phyloP scores from a whole-genome alignment of 1,284 basidiomycete genomes.

The Ceratobasidium sp. region DNA sequence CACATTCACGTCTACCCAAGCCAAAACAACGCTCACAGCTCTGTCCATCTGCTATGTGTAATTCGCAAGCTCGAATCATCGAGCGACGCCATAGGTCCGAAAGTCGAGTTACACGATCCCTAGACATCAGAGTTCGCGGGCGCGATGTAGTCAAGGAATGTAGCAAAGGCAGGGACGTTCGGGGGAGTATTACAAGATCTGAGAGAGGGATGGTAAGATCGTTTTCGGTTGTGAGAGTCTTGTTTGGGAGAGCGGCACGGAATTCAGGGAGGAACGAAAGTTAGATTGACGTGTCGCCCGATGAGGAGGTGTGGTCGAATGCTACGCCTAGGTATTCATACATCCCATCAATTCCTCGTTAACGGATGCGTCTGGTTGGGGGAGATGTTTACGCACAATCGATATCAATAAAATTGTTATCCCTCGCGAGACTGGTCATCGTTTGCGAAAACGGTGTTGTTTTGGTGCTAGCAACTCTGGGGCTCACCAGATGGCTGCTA shows the following conservation, averaged over 20 bases:
- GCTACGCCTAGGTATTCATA: constrained; percentile 64
- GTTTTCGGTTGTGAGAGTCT: constrained; percentile 61
- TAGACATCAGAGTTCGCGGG: constrained; percentile 69
- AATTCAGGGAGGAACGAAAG: constrained; percentile 61
- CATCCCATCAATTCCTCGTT: no score
- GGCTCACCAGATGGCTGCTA: constrained; percentile 63
- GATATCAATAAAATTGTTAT: constrained; percentile 63
- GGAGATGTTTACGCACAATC: constrained; percentile 55
- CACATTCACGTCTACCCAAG: constrained; percentile 64
- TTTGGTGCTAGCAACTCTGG: constrained; percentile 57
- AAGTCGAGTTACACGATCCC: constrained; percentile 58
- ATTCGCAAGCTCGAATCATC: constrained; percentile 59
- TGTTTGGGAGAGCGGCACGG: constrained; percentile 57
- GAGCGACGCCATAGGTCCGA: constrained; percentile 66
- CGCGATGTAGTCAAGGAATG: constrained; percentile 64
- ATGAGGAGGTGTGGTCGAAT: constrained; percentile 58
- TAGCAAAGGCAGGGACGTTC: constrained; percentile 62
- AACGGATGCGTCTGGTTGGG: no score
- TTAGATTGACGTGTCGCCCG: constrained; percentile 62
- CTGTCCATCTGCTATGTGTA: constrained; percentile 51
- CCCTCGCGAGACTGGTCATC: constrained; percentile 59
- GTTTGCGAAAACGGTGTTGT: constrained; percentile 59
- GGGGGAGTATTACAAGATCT: constrained; percentile 57
- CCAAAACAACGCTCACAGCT: constrained; percentile 57
- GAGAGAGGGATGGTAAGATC: constrained; percentile 62